Evolutionary conservation across 2,329 filamentous ascomycete genomes (phyloP).

Genomic region (Aaosphaeria pasadenensis): DNA sequence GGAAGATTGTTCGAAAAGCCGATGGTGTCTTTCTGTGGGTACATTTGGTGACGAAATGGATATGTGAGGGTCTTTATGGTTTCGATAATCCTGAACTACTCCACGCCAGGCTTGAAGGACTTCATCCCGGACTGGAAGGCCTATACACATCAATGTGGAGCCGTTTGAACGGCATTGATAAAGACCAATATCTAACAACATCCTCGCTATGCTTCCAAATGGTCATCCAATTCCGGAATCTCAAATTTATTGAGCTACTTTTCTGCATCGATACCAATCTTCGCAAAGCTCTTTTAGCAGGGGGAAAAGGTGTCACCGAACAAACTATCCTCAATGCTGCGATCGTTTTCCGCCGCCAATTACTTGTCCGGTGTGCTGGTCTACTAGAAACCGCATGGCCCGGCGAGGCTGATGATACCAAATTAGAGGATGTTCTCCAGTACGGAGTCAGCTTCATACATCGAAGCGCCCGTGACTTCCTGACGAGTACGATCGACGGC

Average conservation of each 20-base stretch:
- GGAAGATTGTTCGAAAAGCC: background rate
- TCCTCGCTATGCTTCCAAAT: background rate
- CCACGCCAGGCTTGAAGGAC: background rate
- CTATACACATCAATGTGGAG: background rate
- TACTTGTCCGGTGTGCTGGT: background rate
- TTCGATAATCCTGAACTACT: background rate
- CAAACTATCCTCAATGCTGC: background rate
- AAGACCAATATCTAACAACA: background rate
- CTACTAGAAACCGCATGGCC: background rate
- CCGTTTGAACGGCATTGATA: background rate
- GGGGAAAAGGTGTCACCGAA: background rate
- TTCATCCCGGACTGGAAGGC: background rate
- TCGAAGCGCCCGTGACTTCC: background rate
- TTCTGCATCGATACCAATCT: background rate
- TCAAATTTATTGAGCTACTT: background rate
- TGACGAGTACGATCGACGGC: background rate
- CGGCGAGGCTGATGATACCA: background rate
- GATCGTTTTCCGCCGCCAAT: background rate
- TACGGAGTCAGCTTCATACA: background rate
- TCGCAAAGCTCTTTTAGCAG: background rate
- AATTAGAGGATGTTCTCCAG: background rate
- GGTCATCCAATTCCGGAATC: background rate
- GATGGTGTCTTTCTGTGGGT: conserved; percentile 3
- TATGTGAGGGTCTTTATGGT: background rate
- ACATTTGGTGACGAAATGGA: background rate